Evolutionary conservation across 306 rosid species (phyloP), one percentile per base, ranked within the genome.

Genomic region (Cucumis sativus): DNA sequence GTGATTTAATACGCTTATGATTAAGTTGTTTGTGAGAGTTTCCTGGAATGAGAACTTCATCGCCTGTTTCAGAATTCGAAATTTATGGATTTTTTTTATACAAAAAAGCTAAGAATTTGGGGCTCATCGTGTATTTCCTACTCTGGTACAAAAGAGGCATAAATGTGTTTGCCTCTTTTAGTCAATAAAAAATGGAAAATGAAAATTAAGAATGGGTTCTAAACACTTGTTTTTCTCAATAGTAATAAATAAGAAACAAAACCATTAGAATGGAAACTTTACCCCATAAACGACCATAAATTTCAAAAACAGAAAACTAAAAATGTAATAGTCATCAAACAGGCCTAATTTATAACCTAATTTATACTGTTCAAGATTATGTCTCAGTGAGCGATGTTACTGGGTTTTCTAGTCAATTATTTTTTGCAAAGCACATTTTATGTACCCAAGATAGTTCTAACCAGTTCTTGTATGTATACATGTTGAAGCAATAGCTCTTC

Each of bases 401-500:
- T 70, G 40, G 40, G 7, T 17, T 64, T 70, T 33, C 41, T 5
- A 25, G 55, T 45, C 40, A 47, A 47, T 15, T 70, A 21, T 25
- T 47, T 23, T 70, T 70, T 45, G 6, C 21, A 8, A 7, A 25
- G 59, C 21, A 70, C 40, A 20, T 68, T 12, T 47, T 5, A 23
- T 70, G 75, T 13, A 70, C 40, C 59, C 40, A 23, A 70, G 40
- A 70, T 47, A 47, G 3, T 47, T 70, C 21, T 47, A 14, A 47
- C 75, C 16, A 23, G 21, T 28, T 13, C 20, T 70, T 70, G 20
- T 25, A 23, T 70, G 45, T 25, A 33, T 33, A 70, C 40, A 5
- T 79, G 71, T 63, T 82, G 90, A 78, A 88, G 88, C 79, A 96
- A 88, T 75, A 89, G 87, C 84, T 89, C 93, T 79, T 87, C 91